Evolutionary conservation across 805 yeast species (phyloP), one percentile per base, ranked within the genome.

Genomic region (Kodamaea kakaduensis): DNA sequence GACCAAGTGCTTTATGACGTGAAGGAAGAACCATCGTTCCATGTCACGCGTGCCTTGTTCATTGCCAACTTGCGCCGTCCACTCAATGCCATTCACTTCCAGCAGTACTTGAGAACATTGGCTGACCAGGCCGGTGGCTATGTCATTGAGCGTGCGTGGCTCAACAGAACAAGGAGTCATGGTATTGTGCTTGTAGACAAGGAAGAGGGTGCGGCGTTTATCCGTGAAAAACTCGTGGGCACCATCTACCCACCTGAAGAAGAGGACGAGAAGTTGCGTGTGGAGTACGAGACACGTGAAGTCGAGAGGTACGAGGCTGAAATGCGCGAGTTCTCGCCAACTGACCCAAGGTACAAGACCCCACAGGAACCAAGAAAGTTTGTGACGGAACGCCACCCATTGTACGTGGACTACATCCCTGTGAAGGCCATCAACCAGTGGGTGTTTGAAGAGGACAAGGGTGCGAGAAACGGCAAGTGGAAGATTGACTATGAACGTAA

Each of bases 401-500:
- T 68, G 22, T 69, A 48, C 44, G 60, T 66, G 26, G 75, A 69
- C 42, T 70, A 50, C 43, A 59, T 70, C 25, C 73, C 73, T 0
- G 72, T 67, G 15, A 63, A 65, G 41, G 71, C 71, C 12, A 56
- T 67, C 3, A 64, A 62, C 36, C 58, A 56, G 26, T 69, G 75
- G 73, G 64, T 69, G 10, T 71, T 57, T 43, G 71, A 69, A 46
- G 76, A 69, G 40, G 65, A 60, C 35, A 52, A 50, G 25, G 70
- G 68, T 9, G 73, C 76, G 8, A 48, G 50, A 25, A 64, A 69
- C 46, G 75, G 72, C 2, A 47, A 64, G 31, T 70, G 76, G 75
- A 59, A 59, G 33, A 48, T 70, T n/a, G 56, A 58, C 12, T 69
- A 62, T 40, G 58, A 52, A 17, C 47, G 39, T 8, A 45, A 50